Base-by-base conservation (phyloP, 805 yeast species). In the Wickerhamiella azyma region DNA sequence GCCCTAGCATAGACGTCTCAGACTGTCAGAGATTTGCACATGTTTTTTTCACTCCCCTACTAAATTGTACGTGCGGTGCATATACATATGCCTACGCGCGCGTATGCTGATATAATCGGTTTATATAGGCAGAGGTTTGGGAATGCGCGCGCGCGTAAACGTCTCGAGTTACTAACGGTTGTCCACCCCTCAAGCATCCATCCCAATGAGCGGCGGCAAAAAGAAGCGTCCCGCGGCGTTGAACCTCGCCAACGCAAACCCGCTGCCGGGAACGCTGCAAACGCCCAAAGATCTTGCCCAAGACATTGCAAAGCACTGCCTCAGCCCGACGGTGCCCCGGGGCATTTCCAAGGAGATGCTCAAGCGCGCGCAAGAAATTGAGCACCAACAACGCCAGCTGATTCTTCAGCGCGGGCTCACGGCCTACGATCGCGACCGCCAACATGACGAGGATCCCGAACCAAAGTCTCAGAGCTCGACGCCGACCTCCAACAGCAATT, bases 401-500 rank as follows among this genome's bases (percentile, higher is more conserved):
- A 52, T 52, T 14, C 49, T 48, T 7, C 35, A 39, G 32, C 48
- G 51, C 11, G 45, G 41, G 3, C 13, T 42, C 11, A 14, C 40
- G 33, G 29, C 38, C 30, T 39, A 35, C 21, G 37, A 38, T 5
- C 26, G 21, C 18, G 46, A 38, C 10, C 26, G 21, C 26, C 46
- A 43, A 11, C 18, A 4, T 10, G 41, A 37, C 17, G 47, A 45
- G 19, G 39, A 35, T 9, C 38, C 39, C 14, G 43, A 41, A 11
- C 11, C 32, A 16, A 33, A 41, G 39, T 36, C 45, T 18, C 51
- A 9, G 50, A 52, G 18, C 18, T 48, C 28, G 48, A 45, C 26
- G 48, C 56, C 18, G 37, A 50, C 24, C 41, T 47, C n/a, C 50
- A 53, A 33, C 48, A 54, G 30, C 53, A 53, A 41, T 13, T 13